Evolutionary conservation across 2,329 filamentous ascomycete species (phyloP).

Genomic region (Aspergillus pseudonomiae): DNA sequence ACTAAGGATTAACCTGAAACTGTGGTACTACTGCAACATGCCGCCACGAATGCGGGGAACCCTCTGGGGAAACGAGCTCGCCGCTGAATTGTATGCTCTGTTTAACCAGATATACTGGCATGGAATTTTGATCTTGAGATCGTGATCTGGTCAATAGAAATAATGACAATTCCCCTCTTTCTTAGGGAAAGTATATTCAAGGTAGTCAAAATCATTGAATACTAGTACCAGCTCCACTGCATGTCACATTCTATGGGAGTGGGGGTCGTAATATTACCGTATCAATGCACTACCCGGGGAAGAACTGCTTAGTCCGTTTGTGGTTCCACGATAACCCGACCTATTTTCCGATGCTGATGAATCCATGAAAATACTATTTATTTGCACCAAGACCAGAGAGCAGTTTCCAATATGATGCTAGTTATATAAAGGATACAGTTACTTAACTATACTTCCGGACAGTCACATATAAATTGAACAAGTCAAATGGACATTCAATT

Average conservation of each 20-base stretch:
- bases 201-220: not conserved
- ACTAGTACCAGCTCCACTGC: not conserved
- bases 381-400: no score
- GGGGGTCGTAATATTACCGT: slow-evolving; percentile 2
- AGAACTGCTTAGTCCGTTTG: not conserved
- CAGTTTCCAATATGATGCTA: no score
- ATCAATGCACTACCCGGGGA: not conserved
- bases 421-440: no score
- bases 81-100: not conserved
- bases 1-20: not conserved
- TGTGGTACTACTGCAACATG: not conserved
- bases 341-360: not conserved
- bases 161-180: not conserved
- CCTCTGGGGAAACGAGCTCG: not conserved
- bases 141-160: not conserved
- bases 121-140: not conserved
- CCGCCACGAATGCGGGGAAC: slow-evolving; percentile 7
- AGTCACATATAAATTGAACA: not conserved
- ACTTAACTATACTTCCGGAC: no score
- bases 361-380: no score
- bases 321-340: not conserved
- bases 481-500: not conserved
- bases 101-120: not conserved
- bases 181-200: not conserved
- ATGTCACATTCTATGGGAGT: not conserved